A percentile compares a stretch with the other conserved stretches of the same genome.
Conservation (phyloP, 805 yeast species). For the Lipomyces orientalis region DNA sequence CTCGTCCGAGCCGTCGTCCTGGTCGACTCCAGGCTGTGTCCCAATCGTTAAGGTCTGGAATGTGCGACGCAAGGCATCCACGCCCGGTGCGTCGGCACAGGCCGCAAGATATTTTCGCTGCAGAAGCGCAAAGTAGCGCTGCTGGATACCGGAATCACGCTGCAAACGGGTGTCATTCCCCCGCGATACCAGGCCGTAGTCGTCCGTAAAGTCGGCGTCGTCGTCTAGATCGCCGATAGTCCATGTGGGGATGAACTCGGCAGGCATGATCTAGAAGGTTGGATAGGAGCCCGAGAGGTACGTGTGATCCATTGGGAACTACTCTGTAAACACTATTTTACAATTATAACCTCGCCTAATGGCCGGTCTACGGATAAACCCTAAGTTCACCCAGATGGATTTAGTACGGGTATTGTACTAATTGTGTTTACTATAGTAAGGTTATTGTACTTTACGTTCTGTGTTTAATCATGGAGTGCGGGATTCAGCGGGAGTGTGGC, state of each 20-base stretch:
- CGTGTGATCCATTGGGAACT: neutral
- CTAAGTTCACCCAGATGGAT: no score
- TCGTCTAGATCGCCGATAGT: neutral
- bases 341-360: no score
- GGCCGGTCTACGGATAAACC: no score
- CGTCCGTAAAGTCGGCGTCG: slow-evolving; percentile 15
- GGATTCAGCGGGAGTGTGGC: no score
- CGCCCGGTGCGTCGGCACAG: slow-evolving; percentile 28
- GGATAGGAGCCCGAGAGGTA: neutral
- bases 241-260: neutral
- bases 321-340: neutral
- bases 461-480: no score
- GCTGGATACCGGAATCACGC: slow-evolving; percentile 22
- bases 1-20: slow-evolving; percentile 11
- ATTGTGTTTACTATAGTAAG: neutral
- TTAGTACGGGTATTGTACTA: no score
- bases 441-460: neutral
- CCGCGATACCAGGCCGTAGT: slow-evolving; percentile 35
- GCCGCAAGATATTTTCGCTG: slow-evolving; percentile 26
- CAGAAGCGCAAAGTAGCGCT: slow-evolving; percentile 26
- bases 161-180: slow-evolving; percentile 32
- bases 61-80: slow-evolving; percentile 23
- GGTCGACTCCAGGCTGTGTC: neutral
- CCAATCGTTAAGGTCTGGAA: slow-evolving; percentile 12
- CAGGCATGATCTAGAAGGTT: neutral